Evolutionary conservation across 2,329 filamentous ascomycete genomes (phyloP).

Genomic region (Xylariaceae sp.): DNA sequence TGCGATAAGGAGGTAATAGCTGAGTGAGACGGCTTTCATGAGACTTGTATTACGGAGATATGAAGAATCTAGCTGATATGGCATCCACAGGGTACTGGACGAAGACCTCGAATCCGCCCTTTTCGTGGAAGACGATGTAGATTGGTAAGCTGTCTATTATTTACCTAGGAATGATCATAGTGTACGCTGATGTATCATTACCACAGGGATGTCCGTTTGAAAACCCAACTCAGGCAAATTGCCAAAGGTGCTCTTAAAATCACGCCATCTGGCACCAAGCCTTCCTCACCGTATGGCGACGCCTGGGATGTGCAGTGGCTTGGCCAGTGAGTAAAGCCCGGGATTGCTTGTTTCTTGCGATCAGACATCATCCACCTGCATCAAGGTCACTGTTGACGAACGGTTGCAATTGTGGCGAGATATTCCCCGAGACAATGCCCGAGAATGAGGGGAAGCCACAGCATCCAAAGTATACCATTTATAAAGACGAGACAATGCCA

Average conservation of each 20-base stretch:
- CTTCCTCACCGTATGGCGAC: conserved; percentile 37
- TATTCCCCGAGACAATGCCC: conserved; percentile 37
- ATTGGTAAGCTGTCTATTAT: conserved; percentile 37
- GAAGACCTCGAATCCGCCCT: conserved; percentile 44
- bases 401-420: conserved; percentile 32
- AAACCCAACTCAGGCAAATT: conserved; percentile 41
- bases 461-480: conserved; percentile 35
- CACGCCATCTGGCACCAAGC: conserved; percentile 30
- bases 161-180: background rate
- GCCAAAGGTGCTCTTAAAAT: conserved; percentile 42
- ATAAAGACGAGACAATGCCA: conserved; percentile 37
- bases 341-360: background rate
- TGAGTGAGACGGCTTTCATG: too few relatives aligned
- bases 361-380: background rate
- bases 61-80: background rate
- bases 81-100: conserved; percentile 39
- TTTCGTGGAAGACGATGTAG: conserved; percentile 49
- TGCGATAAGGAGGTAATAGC: conserved; percentile 38
- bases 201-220: conserved; percentile 42
- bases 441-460: conserved; percentile 36
- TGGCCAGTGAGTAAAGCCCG: conserved; percentile 29
- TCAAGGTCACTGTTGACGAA: background rate
- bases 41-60: background rate
- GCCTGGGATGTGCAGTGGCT: conserved; percentile 40
- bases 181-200: background rate